These are phyloP conservation scores for Arthroderma sp. DNA, from an alignment of 2,329 filamentous ascomycete genomes.

Conservation along the genomic window DNA sequence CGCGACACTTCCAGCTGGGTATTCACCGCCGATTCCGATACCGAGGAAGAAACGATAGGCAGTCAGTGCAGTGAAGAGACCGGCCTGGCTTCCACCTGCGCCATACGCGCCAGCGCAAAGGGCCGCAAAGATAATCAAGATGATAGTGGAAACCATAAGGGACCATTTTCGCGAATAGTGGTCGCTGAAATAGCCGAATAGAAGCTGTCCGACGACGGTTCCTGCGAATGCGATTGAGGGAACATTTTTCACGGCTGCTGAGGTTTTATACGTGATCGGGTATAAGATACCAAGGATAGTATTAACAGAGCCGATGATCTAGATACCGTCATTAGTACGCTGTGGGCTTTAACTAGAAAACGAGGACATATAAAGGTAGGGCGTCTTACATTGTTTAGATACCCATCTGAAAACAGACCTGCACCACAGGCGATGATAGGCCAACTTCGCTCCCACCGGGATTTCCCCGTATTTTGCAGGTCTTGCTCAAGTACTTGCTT, in stretches of 20 bases:
- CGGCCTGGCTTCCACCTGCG: constrained; percentile 51
- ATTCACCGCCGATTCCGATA: constrained; percentile 59
- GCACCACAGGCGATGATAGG: constrained; percentile 81
- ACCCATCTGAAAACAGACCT: constrained; percentile 82
- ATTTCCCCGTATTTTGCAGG: constrained; percentile 16
- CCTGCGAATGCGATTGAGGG: constrained; percentile 55
- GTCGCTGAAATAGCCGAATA: constrained; percentile 42
- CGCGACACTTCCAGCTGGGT: constrained; percentile 56
- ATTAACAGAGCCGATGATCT: constrained; percentile 77
- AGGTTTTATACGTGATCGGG: constrained; percentile 52
- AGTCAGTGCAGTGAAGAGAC: constrained; percentile 64
- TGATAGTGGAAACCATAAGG: constrained; percentile 65
- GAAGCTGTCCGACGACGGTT: constrained; percentile 18
- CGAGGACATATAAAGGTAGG: neutral
- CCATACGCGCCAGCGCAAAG: constrained; percentile 66
- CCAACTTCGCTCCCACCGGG: constrained; percentile 44
- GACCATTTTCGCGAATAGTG: constrained; percentile 75
- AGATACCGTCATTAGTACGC: neutral
- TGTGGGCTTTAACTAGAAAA: neutral
- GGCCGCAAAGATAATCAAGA: constrained; percentile 74
- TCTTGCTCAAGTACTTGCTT: neutral
- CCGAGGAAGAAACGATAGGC: constrained; percentile 76
- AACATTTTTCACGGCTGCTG: constrained; percentile 59
- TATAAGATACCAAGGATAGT: constrained; percentile 63
- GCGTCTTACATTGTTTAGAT: constrained; percentile 63